phyloP scores from a whole-genome alignment of 495 filamentous ascomycete genomes.

The Hyaloscypha finlandica region DNA sequence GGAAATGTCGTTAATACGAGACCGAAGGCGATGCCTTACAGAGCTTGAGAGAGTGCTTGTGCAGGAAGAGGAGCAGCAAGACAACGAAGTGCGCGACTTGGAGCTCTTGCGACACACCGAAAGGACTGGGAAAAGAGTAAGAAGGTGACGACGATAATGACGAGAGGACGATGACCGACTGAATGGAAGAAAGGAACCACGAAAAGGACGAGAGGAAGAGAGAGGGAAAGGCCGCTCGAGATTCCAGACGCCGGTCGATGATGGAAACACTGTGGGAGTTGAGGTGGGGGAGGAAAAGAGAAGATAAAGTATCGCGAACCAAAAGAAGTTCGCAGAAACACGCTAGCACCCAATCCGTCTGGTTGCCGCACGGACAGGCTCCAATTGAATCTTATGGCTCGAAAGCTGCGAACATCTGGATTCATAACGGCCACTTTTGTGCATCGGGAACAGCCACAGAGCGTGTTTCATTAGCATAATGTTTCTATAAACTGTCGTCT shows the following conservation, averaged over 20 bases:
- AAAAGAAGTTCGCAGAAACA: not conserved
- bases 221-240: constrained; percentile 47
- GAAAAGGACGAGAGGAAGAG: constrained; percentile 54
- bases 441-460: not conserved
- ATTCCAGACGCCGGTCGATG: constrained; percentile 43
- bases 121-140: constrained; percentile 25
- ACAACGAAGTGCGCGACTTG: constrained; percentile 24
- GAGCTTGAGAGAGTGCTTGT: constrained; percentile 23
- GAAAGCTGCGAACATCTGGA: not conserved
- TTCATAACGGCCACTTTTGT: not conserved
- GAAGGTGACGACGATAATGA: constrained; percentile 22
- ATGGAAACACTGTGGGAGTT: constrained; percentile 34
- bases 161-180: constrained; percentile 30
- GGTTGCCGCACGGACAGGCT: not conserved
- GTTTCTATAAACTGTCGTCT: not conserved
- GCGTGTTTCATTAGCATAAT: not conserved
- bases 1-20: constrained; percentile 28
- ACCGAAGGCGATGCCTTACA: constrained; percentile 17
- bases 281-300: constrained; percentile 35
- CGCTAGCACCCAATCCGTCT: not conserved
- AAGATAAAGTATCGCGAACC: constrained; percentile 12
- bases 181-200: constrained; percentile 38
- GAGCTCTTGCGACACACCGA: constrained; percentile 29
- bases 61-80: constrained; percentile 31
- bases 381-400: not conserved